Evolutionary conservation across 805 yeast species (phyloP), one percentile per base, ranked within the genome.

Genomic region (Cyberlindnera americana): DNA sequence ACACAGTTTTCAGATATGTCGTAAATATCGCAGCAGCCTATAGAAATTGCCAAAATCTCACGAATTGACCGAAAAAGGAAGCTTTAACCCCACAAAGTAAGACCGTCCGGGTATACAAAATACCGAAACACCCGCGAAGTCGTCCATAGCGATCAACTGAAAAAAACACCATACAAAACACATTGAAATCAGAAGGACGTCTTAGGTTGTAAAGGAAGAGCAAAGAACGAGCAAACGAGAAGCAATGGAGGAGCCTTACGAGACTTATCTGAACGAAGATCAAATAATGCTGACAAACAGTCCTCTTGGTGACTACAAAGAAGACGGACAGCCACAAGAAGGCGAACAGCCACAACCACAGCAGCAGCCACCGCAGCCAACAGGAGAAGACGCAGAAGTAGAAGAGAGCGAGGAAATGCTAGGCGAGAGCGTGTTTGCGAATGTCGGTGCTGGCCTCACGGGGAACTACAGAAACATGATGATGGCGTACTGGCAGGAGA

Each of bases 401-500:
- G 47, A 38, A 7, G 59, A 56, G n/a, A 60, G 60, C 1, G 75
- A 68, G 7, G 66, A 62, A 19, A 49, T 48, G 29, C 47, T 54
- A 53, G 76, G 74, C 2, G 80, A 77, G 9, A 81, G 84, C 38
- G 87, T 86, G 17, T 87, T 87, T 55, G 72, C 77, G 45, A 93
- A 93, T 60, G 98, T 93, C 6, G 96, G 95, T 2, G 97, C 89
- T 56, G 98, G 97, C 1, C 67, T 91, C 16, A 70, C 72, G 6
- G 96, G 96, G 2, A 76, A 78, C 41, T 83, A 89, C 62, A 75
- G 88, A 44, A 90, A 86, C 51, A 75, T 82, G 69, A 85, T 93
- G 90, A 82, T 95, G 77, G 90, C 86, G 46, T 93, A 91, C 61
- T 93, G 99, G 99, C 99, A 93, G 65, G 95, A 86, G 52, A 82